A percentile compares a stretch with the other conserved stretches of the same genome.
Evolutionary conservation across 495 filamentous ascomycete species (phyloP).

Genomic region (Barbatosphaeria neglecta): DNA sequence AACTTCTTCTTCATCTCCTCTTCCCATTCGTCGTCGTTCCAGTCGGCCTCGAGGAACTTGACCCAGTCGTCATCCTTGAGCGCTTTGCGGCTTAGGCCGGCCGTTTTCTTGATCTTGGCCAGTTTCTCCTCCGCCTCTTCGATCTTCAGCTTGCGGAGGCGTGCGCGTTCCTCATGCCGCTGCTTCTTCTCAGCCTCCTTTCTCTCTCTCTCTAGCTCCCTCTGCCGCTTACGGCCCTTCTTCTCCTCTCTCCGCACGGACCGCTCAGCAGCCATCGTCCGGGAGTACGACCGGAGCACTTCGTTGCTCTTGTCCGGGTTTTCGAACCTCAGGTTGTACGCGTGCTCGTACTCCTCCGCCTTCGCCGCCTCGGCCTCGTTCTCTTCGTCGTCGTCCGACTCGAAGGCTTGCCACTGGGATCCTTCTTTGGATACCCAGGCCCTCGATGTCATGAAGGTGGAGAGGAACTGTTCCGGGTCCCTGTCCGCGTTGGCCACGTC

Average conservation of each 20-base stretch:
- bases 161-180: slow-evolving; percentile 68
- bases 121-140: slow-evolving; percentile 80
- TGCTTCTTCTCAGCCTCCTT: slow-evolving; percentile 68
- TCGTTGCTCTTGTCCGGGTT: slow-evolving; percentile 78
- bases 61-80: slow-evolving; percentile 69
- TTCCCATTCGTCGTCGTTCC: slow-evolving; percentile 81
- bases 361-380: slow-evolving; percentile 67
- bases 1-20: slow-evolving; percentile 77
- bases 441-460: slow-evolving; percentile 77
- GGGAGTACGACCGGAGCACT: slow-evolving; percentile 70
- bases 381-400: slow-evolving; percentile 85
- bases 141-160: slow-evolving; percentile 73
- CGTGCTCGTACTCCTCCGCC: slow-evolving; percentile 79
- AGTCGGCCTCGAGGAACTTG: slow-evolving; percentile 70
- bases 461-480: slow-evolving; percentile 80
- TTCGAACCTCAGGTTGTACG: slow-evolving; percentile 96
- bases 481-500: slow-evolving; percentile 74
- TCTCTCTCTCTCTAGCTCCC: slow-evolving; percentile 63
- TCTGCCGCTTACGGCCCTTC: slow-evolving; percentile 59
- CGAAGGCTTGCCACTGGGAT: slow-evolving; percentile 59
- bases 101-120: slow-evolving; percentile 71
- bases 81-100: slow-evolving; percentile 58
- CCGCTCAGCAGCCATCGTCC: slow-evolving; percentile 66
- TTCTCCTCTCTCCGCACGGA: slow-evolving; percentile 76
- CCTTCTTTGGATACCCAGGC: slow-evolving; percentile 66